Base-by-base conservation (phyloP, 306 rosid species). In the Glycine tomentella region DNA sequence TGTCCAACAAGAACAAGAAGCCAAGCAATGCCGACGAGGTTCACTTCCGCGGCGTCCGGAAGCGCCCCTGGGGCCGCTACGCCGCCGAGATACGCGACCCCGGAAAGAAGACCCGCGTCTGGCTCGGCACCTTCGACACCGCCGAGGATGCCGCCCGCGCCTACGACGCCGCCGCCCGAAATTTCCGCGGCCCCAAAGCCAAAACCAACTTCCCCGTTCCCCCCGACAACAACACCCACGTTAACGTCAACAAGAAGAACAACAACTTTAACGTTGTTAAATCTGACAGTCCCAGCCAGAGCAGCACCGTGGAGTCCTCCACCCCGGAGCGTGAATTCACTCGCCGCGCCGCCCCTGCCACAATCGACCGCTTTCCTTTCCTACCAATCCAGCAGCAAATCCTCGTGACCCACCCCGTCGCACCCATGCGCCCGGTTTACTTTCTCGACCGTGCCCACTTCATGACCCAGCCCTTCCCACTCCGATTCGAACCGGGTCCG, bases 41-140 rank as follows among this genome's bases (percentile, higher is more conserved):
- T 44, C 91, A 88, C 70, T 88, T 11, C 65, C 71, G 91, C 10
- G 91, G 91, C 3, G 91, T 88, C 0, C 71, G 91, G 3, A 88
- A 88, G 87, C 42, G 91, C 3, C 91, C 91, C 0, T 88, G 91
- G 91, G 91, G 91, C 3, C 89, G 91, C 16, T 88, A 88, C 69
- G 89, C 91, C 44, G 91, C 91, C 25, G 91, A 88, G 74, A 88
- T 88, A 12, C 69, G 91, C 6, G 91, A 88, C 59, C 91, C 91
- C 6, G 80, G 75, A 50, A 88, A 88, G 88, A 88, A 88, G 38
- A 86, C 83, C 71, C 89, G 91, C 2, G 91, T 88, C 52, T 88
- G 91, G 91, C 80, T 88, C 2, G 91, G 91, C 0, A 86, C 91
- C 40, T 88, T 88, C 9, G 89, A 88, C 85, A 88, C 91, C 9